Evolutionary conservation across 768 basidiomycete genomes (phyloP), one percentile per base, ranked within the genome.

Genomic region (Fomitopsis pulvina): DNA sequence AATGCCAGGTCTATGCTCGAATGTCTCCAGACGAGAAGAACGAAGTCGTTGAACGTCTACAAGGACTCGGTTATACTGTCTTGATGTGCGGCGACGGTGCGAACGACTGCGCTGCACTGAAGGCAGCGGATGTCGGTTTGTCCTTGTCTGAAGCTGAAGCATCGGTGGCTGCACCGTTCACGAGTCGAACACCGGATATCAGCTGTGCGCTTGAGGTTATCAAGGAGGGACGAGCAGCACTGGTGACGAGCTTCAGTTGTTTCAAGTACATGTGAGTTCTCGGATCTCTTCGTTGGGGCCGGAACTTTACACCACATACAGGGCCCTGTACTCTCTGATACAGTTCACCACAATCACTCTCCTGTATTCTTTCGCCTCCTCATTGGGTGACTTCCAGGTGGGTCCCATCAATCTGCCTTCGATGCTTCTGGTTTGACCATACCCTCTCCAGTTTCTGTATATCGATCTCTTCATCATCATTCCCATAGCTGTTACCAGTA

Each of bases 21-120:
- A 98, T 99, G 96, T 99, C 96, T 8, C 96, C 96, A 0, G 96
- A 98, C 63, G 96, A 98, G 73, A 99, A 99, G 70, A 95, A 97
- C 57, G 96, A 99, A 65, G 82, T 98, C 16, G 91, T 99, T 16
- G 95, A 98, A 66, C 80, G 95, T 1, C 73, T 99, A 10, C 96
- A 98, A 60, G 74, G 78, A 2, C 77, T 99, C 21, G 96, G 95
- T 9, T 99, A 98, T 64, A 95, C 88, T 0, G 96, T 98, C 12
- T 77, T 95, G 9, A 98, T 98, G 86, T 98, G 96, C 58, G 96
- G 96, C 28, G 96, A 99, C 61, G 96, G 96, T 37, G 96, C 96
- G 2, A 99, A 99, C 62, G 96, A 99, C 63, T 98, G 96, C 62
- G 93, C 95, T 22, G 96, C 96, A 9, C 76, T 99, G 57, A 99